Base-by-base conservation (phyloP, 331 rosid genomes). In the Acacia concinna region DNA sequence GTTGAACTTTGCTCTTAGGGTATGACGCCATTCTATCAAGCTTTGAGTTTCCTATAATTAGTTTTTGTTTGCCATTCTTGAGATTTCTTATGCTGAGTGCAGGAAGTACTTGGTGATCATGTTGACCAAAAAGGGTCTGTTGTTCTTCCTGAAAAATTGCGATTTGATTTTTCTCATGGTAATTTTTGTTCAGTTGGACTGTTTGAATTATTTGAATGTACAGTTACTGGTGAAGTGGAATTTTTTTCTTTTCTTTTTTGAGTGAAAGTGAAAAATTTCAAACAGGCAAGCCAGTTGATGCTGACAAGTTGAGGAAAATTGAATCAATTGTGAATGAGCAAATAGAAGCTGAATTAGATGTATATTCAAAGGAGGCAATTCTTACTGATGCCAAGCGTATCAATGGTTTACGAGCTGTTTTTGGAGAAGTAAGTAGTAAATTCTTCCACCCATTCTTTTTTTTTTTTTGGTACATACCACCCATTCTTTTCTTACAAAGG, bases 161-260 rank as follows among this genome's bases (percentile, higher is more conserved):
- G 99, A 91, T 96, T 83, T 87, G 99, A 96, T 87, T 96, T 96
- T 87, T 96, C 99, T 68, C 98, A 96, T 75, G 98, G 99, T 96
- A 87, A 79, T 86, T 9, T 62, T 79, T 68, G 67, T 74, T 46
- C 32, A 30, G 25, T 82, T 75, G 68, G 72, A 10, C 56, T 51
- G 75, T 75, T 68, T 4, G 68, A 78, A 79, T 44, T 49, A 54
- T 65, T 66, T 68, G 6, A 75, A 34, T 49, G 44, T 23, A 64
- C 67, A 68, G 57, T 52, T 71, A 51, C 73, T 77, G 71, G 59
- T 69, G 30, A n/a, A 76, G 30, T 64, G 86, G 79, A 66, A 83
- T 81, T 66, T 74, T 74, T 88, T 51, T 7, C 71, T 89, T 46
- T n/a, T n/a, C 13, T 20, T 21, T 9, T 20, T 21, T 9, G 4